phyloP scores from a whole-genome alignment of 192 early-diverging fungal genomes.

The Powellomyces hirtus region DNA sequence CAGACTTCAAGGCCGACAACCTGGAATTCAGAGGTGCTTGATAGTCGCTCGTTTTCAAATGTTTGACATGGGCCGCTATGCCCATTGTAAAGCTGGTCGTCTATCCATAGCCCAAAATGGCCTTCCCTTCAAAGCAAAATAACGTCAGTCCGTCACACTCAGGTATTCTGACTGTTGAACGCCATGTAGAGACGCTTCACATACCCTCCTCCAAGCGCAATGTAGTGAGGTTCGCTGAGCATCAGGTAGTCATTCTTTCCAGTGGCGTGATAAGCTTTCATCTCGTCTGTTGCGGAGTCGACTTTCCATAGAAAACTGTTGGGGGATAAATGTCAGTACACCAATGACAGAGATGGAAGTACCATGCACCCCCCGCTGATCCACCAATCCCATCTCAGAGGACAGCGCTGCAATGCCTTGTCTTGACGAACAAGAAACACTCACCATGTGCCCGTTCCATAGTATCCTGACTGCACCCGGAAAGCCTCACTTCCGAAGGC shows the following conservation, averaged over 20 bases:
- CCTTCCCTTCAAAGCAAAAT: conserved; percentile 26
- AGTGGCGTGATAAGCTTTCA: conserved; percentile 26
- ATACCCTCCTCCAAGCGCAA: conserved; percentile 41
- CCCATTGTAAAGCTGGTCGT: conserved; percentile 48
- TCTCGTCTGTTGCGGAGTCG: neutral
- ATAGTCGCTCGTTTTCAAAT: conserved; percentile 46
- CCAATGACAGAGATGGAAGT: neutral
- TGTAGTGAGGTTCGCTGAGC: conserved; percentile 20
- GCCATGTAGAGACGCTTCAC: too few species aligned
- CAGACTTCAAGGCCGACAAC: conserved; percentile 43
- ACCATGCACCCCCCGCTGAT: neutral
- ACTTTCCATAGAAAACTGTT: neutral
- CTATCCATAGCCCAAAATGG: conserved; percentile 54
- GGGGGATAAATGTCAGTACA: too few species aligned
- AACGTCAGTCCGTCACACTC: neutral
- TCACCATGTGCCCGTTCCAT: conserved; percentile 47
- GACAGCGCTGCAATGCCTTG: neutral
- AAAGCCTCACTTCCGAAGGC: conserved; percentile 42
- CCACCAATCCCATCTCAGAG: neutral
- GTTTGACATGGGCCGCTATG: conserved; percentile 48
- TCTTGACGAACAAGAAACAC: neutral
- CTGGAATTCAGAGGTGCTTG: conserved; percentile 33
- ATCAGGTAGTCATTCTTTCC: conserved; percentile 38
- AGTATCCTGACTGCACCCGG: conserved; percentile 37
- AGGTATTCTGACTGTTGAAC: neutral